Conservation (phyloP, 805 yeast species). For the Barnettozyma sp. region DNA sequence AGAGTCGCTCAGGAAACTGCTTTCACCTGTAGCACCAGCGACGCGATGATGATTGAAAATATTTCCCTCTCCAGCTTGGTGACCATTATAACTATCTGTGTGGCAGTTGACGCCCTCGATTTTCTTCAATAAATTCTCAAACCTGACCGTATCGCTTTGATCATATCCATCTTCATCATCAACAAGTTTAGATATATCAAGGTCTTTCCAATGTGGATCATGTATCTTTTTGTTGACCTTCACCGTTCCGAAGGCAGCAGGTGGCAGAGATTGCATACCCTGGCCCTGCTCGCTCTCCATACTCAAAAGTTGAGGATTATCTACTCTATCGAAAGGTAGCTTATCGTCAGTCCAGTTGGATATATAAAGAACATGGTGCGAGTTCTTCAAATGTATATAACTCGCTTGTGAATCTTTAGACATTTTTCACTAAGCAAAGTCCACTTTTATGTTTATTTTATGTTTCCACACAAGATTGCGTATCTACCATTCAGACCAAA, state of each 20-base stretch:
- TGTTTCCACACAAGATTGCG: no score
- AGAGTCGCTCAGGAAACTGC: slow-evolving; percentile 5
- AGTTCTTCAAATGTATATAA: slow-evolving; percentile 19
- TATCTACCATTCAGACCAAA: no score
- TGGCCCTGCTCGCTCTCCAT: slow-evolving; percentile 15
- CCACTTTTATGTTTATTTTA: neutral
- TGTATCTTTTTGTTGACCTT: slow-evolving; percentile 15
- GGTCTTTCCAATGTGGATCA: slow-evolving; percentile 25
- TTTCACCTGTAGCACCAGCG: no score
- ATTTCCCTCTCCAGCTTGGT: no score
- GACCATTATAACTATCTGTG: no score
- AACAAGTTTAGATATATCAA: slow-evolving; percentile 21
- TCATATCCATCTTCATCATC: slow-evolving; percentile 16
- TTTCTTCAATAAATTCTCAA: slow-evolving; percentile 14
- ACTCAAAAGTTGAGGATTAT: slow-evolving; percentile 11
- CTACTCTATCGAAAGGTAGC: slow-evolving; percentile 25
- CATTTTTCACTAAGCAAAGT: slow-evolving; percentile 1
- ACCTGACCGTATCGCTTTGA: slow-evolving; percentile 3
- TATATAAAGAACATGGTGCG: slow-evolving; percentile 29
- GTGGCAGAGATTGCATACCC: slow-evolving; percentile 8
- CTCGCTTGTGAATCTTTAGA: slow-evolving; percentile 8
- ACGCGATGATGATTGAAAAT: no score
- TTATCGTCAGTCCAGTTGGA: slow-evolving; percentile 27
- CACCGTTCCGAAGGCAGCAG: slow-evolving; percentile 22
- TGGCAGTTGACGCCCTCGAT: slow-evolving; percentile 11